Base-by-base conservation (phyloP, 495 filamentous ascomycete genomes). In the Penicillium roqueforti region DNA sequence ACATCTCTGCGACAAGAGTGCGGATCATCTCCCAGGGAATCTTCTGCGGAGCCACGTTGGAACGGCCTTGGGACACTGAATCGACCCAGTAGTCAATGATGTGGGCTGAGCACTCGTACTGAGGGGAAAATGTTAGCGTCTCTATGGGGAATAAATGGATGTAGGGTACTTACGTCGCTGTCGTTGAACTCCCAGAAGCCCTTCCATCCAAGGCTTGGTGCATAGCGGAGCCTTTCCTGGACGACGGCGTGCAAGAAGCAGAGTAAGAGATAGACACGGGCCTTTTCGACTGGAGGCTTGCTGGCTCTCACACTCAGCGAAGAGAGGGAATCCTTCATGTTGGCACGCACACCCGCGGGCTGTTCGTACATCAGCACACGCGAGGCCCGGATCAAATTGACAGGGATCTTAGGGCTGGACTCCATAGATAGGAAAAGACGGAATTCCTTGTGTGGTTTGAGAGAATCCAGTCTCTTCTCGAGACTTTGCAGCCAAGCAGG, bases 111-210 rank as follows among this genome's bases (percentile, higher is more conserved):
- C 93, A 97, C 76, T 99, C 92, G 68, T 97, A 97, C 91, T 97
- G 51, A 4, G 51, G 26, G 45, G 9, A 28, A 39, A 72, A 66
- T 76, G 73, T 66, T 56, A 61, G 63, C 39, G 26, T 53, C 53
- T 23, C 13, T 19, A 9, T 46, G 36, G 28, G 11, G 31, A 31
- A 4, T 44, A 47, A 29, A 22, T 47, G 9, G 18, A 28, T 10
- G 13, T 22, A 13, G 18, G 28, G 41, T 51, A 54, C 91, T 87
- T 82, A 97, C 92, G 72, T 98, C 93, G 59, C 92, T 95, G 69
- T 99, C 93, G 66, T 99, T 99, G 68, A 99, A 99, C 74, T 99
- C 93, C 93, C 93, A 99, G 80, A 96, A 96, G 51, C 90, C 89
- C 76, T 96, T 96, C 93, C 95, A 97, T 47, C 93, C 93, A 51